Evolutionary conservation across 2,329 filamentous ascomycete species (phyloP).

Genomic region (Chaetomiaceae sp.): DNA sequence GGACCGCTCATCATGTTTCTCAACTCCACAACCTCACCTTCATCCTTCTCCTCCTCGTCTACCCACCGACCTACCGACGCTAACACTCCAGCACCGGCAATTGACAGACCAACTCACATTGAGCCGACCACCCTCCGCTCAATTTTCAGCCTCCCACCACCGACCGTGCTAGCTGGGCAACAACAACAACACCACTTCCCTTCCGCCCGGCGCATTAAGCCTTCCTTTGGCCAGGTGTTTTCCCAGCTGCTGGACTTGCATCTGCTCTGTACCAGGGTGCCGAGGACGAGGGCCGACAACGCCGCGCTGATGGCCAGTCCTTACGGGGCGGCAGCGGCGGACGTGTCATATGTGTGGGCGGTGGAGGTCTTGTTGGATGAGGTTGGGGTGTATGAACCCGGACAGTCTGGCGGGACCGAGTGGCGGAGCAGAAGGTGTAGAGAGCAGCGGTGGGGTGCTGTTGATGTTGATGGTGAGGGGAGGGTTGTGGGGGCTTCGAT

Average conservation of each 20-base stretch:
- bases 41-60: not conserved
- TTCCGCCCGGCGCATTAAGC: slow-evolving; percentile 37
- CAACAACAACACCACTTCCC: not conserved
- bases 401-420: slow-evolving; percentile 17
- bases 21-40: slow-evolving; percentile 44
- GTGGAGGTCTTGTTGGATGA: slow-evolving; percentile 52
- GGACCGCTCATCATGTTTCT: slow-evolving; percentile 51
- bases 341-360: slow-evolving; percentile 38
- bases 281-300: slow-evolving; percentile 38
- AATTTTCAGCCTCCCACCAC: slow-evolving; percentile 40
- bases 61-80: not conserved
- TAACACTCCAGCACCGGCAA: not conserved
- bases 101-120: slow-evolving; percentile 18
- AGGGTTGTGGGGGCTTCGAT: no score
- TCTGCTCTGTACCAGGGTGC: slow-evolving; percentile 45
- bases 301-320: not conserved
- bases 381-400: slow-evolving; percentile 38
- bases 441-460: slow-evolving; percentile 52
- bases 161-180: not conserved
- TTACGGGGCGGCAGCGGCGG: slow-evolving; percentile 4
- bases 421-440: slow-evolving; percentile 32
- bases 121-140: slow-evolving; percentile 48
- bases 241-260: slow-evolving; percentile 52
- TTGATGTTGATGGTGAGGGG: slow-evolving; percentile 36
- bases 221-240: slow-evolving; percentile 52